Evolutionary conservation across 805 yeast genomes (phyloP).

Genomic region (Starmerella tilneyi): DNA sequence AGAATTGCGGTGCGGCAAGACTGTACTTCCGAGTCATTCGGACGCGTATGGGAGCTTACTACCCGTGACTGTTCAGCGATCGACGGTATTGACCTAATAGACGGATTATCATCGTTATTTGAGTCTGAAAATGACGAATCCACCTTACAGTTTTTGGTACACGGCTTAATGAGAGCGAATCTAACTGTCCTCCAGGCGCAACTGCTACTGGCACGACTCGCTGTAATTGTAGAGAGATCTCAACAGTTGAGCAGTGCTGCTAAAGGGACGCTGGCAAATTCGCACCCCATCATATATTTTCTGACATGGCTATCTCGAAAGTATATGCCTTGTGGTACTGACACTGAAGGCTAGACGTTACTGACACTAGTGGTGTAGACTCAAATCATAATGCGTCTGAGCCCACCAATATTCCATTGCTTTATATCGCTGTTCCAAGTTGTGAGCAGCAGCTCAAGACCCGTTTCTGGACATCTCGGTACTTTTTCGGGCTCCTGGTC

Average conservation of each 20-base stretch:
- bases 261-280: too few relatives aligned
- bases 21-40: not conserved
- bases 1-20: not conserved
- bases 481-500: conserved; percentile 35
- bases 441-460: conserved; percentile 51
- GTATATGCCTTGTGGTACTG: too few relatives aligned
- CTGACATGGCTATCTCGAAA: too few relatives aligned
- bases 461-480: conserved; percentile 64
- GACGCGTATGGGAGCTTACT: not conserved
- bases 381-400: conserved; percentile 13
- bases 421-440: conserved; percentile 44
- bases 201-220: too few relatives aligned
- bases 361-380: too few relatives aligned
- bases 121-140: not conserved
- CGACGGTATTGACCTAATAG: not conserved
- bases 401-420: conserved; percentile 15
- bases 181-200: too few relatives aligned
- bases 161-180: too few relatives aligned
- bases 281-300: too few relatives aligned
- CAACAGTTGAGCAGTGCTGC: too few relatives aligned
- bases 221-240: too few relatives aligned
- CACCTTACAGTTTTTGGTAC: not conserved
- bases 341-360: too few relatives aligned
- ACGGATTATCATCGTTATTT: not conserved
- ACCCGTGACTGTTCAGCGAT: too few relatives aligned